Evolutionary conservation across 768 basidiomycete genomes (phyloP).

Genomic region (Termitomyces sp.): DNA sequence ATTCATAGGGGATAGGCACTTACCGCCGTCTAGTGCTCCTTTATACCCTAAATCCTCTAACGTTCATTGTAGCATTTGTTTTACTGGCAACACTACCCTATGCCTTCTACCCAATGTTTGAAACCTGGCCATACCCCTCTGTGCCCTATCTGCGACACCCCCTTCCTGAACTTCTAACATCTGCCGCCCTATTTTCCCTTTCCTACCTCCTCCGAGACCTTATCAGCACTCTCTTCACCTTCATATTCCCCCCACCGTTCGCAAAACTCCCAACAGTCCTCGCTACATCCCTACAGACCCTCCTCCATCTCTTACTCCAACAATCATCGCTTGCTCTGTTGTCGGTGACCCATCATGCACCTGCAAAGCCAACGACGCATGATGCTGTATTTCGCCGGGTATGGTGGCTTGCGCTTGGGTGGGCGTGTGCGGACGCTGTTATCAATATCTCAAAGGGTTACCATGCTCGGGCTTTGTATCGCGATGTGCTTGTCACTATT

Average conservation of each 20-base stretch:
- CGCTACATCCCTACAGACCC: constrained; percentile 39
- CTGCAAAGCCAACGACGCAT: constrained; percentile 42
- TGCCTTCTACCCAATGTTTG: constrained; percentile 38
- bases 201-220: constrained; percentile 48
- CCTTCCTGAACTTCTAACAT: constrained; percentile 57
- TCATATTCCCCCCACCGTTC: constrained; percentile 21
- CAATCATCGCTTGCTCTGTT: constrained; percentile 49
- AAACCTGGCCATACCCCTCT: constrained; percentile 31
- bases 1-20: constrained; percentile 40
- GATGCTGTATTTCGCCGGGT: constrained; percentile 56
- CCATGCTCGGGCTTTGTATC: constrained; percentile 58
- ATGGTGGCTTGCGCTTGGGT: constrained; percentile 77
- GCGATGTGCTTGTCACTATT: constrained; percentile 54
- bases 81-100: constrained; percentile 45
- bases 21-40: constrained; percentile 49
- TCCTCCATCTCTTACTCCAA: constrained; percentile 48
- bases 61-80: constrained; percentile 41
- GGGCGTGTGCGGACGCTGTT: constrained; percentile 64
- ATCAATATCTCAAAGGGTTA: constrained; percentile 70
- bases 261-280: constrained; percentile 21
- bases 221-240: constrained; percentile 30
- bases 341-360: constrained; percentile 39
- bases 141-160: constrained; percentile 52
- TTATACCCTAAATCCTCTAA: constrained; percentile 56
- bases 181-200: constrained; percentile 57